Conservation (phyloP, 352 stramenopile species). For the Halophytophthora batemanensis region DNA sequence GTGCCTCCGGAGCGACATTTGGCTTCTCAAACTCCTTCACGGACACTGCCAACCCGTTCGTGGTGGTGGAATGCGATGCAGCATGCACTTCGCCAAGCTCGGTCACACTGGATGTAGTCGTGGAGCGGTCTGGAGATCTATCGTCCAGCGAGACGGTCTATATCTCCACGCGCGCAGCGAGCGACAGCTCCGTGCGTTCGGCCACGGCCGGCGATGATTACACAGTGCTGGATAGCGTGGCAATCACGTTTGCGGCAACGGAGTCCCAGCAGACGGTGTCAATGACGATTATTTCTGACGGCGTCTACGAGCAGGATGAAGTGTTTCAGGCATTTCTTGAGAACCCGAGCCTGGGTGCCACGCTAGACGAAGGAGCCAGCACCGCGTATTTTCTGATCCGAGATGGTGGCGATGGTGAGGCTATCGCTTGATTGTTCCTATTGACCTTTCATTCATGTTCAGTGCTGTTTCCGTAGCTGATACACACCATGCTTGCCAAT, state of each 20-base stretch:
- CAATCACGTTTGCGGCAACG: conserved; percentile 26
- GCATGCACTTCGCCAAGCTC: conserved; percentile 31
- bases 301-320: conserved; percentile 46
- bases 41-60: conserved; percentile 17
- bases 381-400: conserved; percentile 39
- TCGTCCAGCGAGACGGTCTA: conserved; percentile 26
- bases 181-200: neutral
- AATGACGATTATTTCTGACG: conserved; percentile 41
- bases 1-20: conserved; percentile 10
- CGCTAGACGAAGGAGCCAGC: conserved; percentile 4
- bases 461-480: neutral
- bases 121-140: conserved; percentile 30
- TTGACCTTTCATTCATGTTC: too few relatives aligned
- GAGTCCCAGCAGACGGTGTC: conserved; percentile 26
- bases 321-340: conserved; percentile 36
- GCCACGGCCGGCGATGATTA: conserved; percentile 36
- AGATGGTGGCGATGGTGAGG: conserved; percentile 39
- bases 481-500: neutral
- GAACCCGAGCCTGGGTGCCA: conserved; percentile 20
- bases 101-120: conserved; percentile 28
- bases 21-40: conserved; percentile 37
- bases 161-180: conserved; percentile 31
- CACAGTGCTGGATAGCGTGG: conserved; percentile 16
- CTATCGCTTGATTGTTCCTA: neutral
- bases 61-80: conserved; percentile 32